Percentiles rank a stretch among this genome's conserved stretches.
phyloP scores from a whole-genome alignment of 495 filamentous ascomycete genomes.

The Penicillium coprophilum region DNA sequence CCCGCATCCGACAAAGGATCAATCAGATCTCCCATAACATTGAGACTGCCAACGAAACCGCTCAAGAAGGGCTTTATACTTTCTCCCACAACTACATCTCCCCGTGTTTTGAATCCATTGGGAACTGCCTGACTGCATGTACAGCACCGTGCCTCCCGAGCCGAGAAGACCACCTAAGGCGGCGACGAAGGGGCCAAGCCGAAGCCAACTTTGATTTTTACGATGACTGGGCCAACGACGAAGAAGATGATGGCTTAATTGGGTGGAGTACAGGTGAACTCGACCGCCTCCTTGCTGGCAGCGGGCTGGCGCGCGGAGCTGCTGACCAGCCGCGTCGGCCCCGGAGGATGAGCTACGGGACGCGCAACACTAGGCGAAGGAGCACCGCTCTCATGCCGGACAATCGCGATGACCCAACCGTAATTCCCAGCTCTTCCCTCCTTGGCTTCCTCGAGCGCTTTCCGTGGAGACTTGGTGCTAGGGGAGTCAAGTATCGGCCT shows the following conservation, averaged over 20 bases:
- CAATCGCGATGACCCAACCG: conserved; percentile 71
- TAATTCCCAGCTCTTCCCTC: conserved; percentile 83
- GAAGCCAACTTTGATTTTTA: conserved; percentile 96
- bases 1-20: conserved; percentile 88
- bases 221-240: conserved; percentile 92
- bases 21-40: conserved; percentile 91
- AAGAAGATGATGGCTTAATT: conserved; percentile 59
- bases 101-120: conserved; percentile 72
- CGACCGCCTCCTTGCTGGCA: conserved; percentile 81
- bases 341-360: conserved; percentile 87
- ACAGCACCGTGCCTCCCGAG: conserved; percentile 69
- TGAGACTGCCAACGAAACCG: conserved; percentile 87
- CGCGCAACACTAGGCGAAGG: conserved; percentile 59
- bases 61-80: conserved; percentile 83
- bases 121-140: conserved; percentile 65
- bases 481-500: conserved; percentile 79
- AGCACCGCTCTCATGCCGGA: conserved; percentile 63
- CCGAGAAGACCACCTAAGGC: conserved; percentile 70
- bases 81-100: conserved; percentile 82
- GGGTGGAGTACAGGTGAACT: conserved; percentile 82
- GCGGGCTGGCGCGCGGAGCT: conserved; percentile 51
- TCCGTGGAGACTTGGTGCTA: conserved; percentile 82
- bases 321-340: conserved; percentile 69
- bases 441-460: conserved; percentile 83
- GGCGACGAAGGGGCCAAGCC: conserved; percentile 64